Conservation (phyloP, 768 basidiomycete species). For the Candolleomyces eurysporus region DNA sequence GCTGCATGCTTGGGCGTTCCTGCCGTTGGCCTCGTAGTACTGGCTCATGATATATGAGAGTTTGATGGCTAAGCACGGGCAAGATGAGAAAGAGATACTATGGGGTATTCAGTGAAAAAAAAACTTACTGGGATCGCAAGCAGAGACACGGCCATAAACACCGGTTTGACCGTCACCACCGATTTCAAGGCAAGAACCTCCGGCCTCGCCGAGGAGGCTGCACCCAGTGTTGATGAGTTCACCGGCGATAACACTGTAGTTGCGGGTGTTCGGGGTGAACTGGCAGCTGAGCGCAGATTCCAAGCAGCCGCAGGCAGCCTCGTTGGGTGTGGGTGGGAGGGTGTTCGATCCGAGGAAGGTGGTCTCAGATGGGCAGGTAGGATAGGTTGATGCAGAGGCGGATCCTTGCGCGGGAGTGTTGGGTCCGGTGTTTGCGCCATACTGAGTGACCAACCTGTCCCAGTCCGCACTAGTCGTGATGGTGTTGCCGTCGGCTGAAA, state of each 20-base stretch:
- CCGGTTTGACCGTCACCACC: conserved; percentile 72
- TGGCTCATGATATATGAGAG: conserved; percentile 80
- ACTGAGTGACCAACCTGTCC: conserved; percentile 59
- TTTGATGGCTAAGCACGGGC: conserved; percentile 55
- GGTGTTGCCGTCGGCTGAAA: conserved; percentile 61
- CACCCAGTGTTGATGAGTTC: conserved; percentile 67
- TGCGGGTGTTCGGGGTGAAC: conserved; percentile 63
- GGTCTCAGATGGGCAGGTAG: conserved; percentile 63
- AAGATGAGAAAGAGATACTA: conserved; percentile 2
- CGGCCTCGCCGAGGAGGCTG: conserved; percentile 63
- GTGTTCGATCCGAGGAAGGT: conserved; percentile 61
- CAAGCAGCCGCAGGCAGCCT: conserved; percentile 76
- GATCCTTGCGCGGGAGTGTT: conserved; percentile 53
- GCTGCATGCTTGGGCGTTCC: conserved; percentile 62
- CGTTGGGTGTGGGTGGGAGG: conserved; percentile 83
- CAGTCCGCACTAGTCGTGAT: conserved; percentile 74
- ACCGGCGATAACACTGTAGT: conserved; percentile 61
- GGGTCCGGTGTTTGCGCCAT: conserved; percentile 51
- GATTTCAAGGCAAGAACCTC: conserved; percentile 67
- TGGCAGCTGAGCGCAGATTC: conserved; percentile 65
- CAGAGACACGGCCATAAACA: conserved; percentile 71
- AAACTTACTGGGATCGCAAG: conserved; percentile 73
- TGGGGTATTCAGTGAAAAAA: neutral
- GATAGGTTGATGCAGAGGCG: conserved; percentile 48
- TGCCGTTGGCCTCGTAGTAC: conserved; percentile 66